phyloP scores from a whole-genome alignment of 2,329 filamentous ascomycete genomes.

The Fusarium siculi region DNA sequence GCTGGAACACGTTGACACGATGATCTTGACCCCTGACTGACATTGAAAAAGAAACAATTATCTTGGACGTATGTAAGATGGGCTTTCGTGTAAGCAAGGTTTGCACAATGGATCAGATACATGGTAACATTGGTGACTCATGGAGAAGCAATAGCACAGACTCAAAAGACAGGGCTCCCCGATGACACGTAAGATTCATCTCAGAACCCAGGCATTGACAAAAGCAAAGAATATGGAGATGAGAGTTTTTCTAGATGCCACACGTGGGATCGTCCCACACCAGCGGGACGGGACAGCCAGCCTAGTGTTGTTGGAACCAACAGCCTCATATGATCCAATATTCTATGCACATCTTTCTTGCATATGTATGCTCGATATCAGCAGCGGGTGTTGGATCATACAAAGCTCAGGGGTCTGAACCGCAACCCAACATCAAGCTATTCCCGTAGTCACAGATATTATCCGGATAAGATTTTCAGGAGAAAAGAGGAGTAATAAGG shows the following conservation, averaged over 20 bases:
- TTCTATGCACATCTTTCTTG: neutral
- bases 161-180: conserved; percentile 1
- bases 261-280: conserved; percentile 34
- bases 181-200: conserved; percentile 21
- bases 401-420: conserved; percentile 13
- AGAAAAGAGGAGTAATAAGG: neutral
- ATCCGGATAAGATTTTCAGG: conserved; percentile 14
- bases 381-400: neutral
- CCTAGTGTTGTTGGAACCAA: conserved; percentile 19
- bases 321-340: neutral
- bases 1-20: neutral
- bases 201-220: neutral
- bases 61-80: conserved; percentile 1
- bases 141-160: conserved; percentile 7
- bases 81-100: conserved; percentile 1
- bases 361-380: neutral
- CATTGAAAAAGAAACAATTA: neutral
- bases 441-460: neutral
- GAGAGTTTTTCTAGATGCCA: conserved; percentile 16
- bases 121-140: conserved; percentile 2
- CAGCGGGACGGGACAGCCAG: conserved; percentile 25
- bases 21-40: neutral
- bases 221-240: conserved; percentile 20
- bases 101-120: neutral
- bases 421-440: neutral